Base-by-base conservation (phyloP, 2,329 filamentous ascomycete genomes). In the Fusarium drepaniforme region DNA sequence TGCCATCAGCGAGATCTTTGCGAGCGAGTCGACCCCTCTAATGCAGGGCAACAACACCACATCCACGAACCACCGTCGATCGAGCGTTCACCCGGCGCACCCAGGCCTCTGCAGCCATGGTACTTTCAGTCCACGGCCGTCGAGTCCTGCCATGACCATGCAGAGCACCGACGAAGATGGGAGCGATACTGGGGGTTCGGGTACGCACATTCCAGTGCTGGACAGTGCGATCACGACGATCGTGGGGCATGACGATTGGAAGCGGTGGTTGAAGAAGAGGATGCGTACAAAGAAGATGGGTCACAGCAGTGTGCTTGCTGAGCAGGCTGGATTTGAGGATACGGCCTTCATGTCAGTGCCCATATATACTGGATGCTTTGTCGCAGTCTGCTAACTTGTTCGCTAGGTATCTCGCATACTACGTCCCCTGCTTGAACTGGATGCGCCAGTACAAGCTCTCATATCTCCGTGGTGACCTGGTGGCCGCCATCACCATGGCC, bases 401-500 rank as follows among this genome's bases (percentile, higher is more conserved):
- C 12, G 18, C 4, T 61, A 95, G 93, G 90, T 98, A 98, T 81
- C 84, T 98, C 71, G 92, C 93, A 5, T 98, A 99, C 85, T 99
- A 99, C 81, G 87, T 99, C 56, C 97, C 97, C 0, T 94, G 96
- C 72, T 86, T 98, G 75, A 95, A 93, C 74, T 99, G 97, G 97
- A 93, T 97, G 72, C 88, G 88, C 63, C 94, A 98, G 84, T 99
- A 99, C 84, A 91, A 90, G 77, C 92, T 91, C 89, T 90, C 91
- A 5, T 98, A 94, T 83, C 83, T 98, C 58, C 91, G 93, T 77
- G 97, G 97, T 58, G 97, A 99, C 83, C 85, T 98, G 21, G 87
- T 97, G 16, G 93, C 96, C 11, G 96, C 96, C 59, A 83, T 98
- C 73, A 98, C 97, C n/a, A 93, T 99, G 86, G 94, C 96, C n/a